These are phyloP conservation scores for Camelina neglecta DNA, from an alignment of 345 rosid genomes.

Conservation along the genomic window DNA sequence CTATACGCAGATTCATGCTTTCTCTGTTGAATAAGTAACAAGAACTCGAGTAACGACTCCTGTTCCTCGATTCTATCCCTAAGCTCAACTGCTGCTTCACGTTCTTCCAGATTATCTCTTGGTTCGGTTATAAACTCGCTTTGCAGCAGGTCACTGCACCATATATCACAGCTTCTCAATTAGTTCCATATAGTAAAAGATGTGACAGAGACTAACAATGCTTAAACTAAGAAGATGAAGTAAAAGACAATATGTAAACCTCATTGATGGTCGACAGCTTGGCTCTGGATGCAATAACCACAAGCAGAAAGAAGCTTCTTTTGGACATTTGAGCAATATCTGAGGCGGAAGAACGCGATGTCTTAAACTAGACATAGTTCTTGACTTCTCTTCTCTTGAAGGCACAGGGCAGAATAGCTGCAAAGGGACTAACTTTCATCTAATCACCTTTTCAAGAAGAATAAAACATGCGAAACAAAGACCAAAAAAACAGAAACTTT, in stretches of 20 bases:
- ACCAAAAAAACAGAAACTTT: neutral
- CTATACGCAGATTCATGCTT: slow-evolving; percentile 78
- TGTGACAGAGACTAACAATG: slow-evolving; percentile 16
- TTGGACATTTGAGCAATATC: slow-evolving; percentile 79
- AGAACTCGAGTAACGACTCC: slow-evolving; percentile 89
- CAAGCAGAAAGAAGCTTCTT: slow-evolving; percentile 94
- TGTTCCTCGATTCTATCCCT: slow-evolving; percentile 82
- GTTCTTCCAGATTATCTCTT: slow-evolving; percentile 75
- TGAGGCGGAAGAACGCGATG: slow-evolving; percentile 98
- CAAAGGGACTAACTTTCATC: slow-evolving; percentile 41
- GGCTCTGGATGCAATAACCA: slow-evolving; percentile 96
- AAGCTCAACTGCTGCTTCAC: slow-evolving; percentile 82
- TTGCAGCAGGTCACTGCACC: slow-evolving; percentile 72
- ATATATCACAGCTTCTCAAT: neutral
- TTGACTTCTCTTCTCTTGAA: slow-evolving; percentile 74
- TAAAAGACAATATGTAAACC: slow-evolving; percentile 51
- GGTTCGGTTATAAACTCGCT: slow-evolving; percentile 86
- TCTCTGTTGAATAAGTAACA: slow-evolving; percentile 67
- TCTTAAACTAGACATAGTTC: slow-evolving; percentile 90
- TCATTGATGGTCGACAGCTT: slow-evolving; percentile 72
- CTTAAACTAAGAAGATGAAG: neutral
- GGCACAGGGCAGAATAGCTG: slow-evolving; percentile 73
- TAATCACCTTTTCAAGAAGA: slow-evolving; percentile 41
- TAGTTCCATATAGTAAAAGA: neutral
- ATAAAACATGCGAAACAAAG: neutral